These are phyloP conservation scores for Didymellaceae sp. DNA, from an alignment of 2,329 filamentous ascomycete species.

Conservation along the genomic window DNA sequence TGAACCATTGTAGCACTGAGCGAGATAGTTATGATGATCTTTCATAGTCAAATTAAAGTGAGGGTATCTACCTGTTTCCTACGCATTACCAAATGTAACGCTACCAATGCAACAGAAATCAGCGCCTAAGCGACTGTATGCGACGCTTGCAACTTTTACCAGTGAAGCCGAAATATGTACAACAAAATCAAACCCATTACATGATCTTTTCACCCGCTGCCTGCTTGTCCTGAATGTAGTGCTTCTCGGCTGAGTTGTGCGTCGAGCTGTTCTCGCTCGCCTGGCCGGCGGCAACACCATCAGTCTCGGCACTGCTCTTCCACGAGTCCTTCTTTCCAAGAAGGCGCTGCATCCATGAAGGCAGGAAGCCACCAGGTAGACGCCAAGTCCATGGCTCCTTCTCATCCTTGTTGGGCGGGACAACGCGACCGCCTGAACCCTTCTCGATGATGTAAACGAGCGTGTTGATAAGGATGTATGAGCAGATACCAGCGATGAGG, in stretches of 20 bases:
- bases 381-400: slow-evolving; percentile 84
- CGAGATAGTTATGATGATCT: neutral
- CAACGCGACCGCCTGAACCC: slow-evolving; percentile 70
- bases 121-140: slow-evolving; percentile 12
- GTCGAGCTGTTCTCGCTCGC: slow-evolving; percentile 37
- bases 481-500: slow-evolving; percentile 78
- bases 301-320: slow-evolving; percentile 47
- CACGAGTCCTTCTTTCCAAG: slow-evolving; percentile 78
- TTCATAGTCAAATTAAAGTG: slow-evolving; percentile 11
- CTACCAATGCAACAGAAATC: slow-evolving; percentile 12
- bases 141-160: slow-evolving; percentile 15
- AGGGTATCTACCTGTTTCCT: slow-evolving; percentile 15
- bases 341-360: slow-evolving; percentile 73
- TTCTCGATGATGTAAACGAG: slow-evolving; percentile 72
- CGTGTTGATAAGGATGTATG: slow-evolving; percentile 78
- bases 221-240: slow-evolving; percentile 33
- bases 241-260: slow-evolving; percentile 29
- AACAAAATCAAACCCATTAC: neutral
- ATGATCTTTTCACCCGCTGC: slow-evolving; percentile 23
- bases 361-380: slow-evolving; percentile 75
- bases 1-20: neutral
- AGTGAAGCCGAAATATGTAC: neutral
- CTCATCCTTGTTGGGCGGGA: slow-evolving; percentile 75
- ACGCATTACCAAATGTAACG: slow-evolving; percentile 10
- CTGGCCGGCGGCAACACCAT: slow-evolving; percentile 33